Evolutionary conservation across 352 stramenopile species (phyloP), one percentile per base, ranked within the genome.

Genomic region (Phytophthora pisi): DNA sequence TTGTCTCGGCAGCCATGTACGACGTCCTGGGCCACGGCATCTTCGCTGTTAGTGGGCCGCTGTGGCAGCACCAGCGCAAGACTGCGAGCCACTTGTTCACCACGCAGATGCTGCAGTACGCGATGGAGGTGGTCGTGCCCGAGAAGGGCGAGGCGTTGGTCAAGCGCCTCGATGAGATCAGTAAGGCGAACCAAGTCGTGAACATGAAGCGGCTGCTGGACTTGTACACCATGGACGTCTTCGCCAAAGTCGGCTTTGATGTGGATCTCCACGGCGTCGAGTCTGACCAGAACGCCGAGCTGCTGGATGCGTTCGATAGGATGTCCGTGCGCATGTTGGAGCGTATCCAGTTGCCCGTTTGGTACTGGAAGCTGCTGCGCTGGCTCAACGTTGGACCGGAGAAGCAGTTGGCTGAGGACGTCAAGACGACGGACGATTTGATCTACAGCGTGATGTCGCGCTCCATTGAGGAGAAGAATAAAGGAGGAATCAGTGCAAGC

Each of bases 31-130:
- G 90, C 26, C 68, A 85, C 16, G 89, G 89, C 18, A 95, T 97
- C 62, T 90, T 97, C 51, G 78, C 68, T 28, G 54, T 83, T 9
- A 88, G 95, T 60, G 86, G 88, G 23, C 74, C 68, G 8, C 34
- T 73, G 26, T 97, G 90, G 90, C 66, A 79, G 23, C 64, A 83
- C 49, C 90, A 97, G 62, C 86, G 89, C 62, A 96, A 96, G 68
- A 92, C 74, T 16, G 91, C 90, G 60, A 97, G 90, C 60, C 92
- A 97, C 55, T 91, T 98, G 49, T 97, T 97, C 46, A 92, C 82
- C 1, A 67, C 77, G 24, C 66, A 79, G 28, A 88, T 81, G 76
- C 75, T 93, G 64, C 72, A 75, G 36, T 78, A 88, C 20, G 75
- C 68, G 4, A 90, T 93, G 82, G 67, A 87, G n/a, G 57, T 68